These are phyloP conservation scores for Hypoxylon sp. DNA, from an alignment of 2,329 filamentous ascomycete species.

Conservation along the genomic window DNA sequence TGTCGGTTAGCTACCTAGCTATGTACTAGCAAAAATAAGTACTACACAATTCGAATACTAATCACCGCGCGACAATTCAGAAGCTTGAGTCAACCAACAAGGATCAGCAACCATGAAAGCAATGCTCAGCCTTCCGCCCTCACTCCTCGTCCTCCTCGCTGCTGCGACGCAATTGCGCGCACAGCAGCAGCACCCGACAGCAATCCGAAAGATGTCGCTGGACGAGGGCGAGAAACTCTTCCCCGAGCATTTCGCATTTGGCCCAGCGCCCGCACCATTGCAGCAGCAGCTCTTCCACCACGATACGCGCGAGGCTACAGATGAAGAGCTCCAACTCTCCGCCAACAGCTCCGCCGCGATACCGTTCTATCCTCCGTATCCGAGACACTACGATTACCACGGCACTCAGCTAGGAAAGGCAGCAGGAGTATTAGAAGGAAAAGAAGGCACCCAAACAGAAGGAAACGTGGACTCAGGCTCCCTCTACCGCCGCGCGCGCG, in stretches of 20 bases:
- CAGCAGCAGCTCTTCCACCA: conserved; percentile 42
- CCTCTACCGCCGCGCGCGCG: conserved; percentile 60
- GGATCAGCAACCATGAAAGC: conserved; percentile 52
- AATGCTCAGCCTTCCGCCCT: conserved; percentile 58
- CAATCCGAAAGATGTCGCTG: conserved; percentile 77
- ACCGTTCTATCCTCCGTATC: conserved; percentile 65
- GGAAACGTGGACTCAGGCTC: conserved; percentile 27
- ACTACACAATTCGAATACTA: background rate
- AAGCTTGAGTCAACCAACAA: conserved; percentile 50
- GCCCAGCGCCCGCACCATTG: conserved; percentile 32
- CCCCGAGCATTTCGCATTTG: conserved; percentile 72
- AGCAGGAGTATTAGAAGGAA: conserved; percentile 27
- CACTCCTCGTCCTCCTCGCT: conserved; percentile 61
- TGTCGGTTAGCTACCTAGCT: conserved; percentile 6
- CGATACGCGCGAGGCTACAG: conserved; percentile 49
- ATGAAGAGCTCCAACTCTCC: conserved; percentile 46
- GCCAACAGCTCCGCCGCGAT: conserved; percentile 54
- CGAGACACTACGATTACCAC: conserved; percentile 58
- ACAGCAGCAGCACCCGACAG: conserved; percentile 63
- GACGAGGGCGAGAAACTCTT: conserved; percentile 82
- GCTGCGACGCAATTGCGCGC: conserved; percentile 55
- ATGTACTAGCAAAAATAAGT: background rate
- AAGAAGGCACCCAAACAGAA: conserved; percentile 33
- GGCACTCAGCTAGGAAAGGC: background rate
- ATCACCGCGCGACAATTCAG: background rate